phyloP scores from a whole-genome alignment of 495 filamentous ascomycete species.

The Podospora australis region DNA sequence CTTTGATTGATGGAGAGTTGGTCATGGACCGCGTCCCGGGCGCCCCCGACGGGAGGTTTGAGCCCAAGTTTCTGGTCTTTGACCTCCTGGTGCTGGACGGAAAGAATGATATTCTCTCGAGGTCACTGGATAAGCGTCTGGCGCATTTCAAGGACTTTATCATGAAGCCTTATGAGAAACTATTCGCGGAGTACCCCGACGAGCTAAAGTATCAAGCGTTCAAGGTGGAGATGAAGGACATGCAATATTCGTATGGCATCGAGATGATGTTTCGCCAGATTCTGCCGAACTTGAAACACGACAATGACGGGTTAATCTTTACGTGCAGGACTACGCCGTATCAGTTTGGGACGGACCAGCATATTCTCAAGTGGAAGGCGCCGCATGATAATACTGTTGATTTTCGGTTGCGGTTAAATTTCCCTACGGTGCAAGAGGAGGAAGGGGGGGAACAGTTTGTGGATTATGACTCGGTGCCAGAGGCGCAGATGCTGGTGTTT shows the following conservation, averaged over 20 bases:
- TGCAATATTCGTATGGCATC: slow-evolving; percentile 81
- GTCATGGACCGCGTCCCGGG: slow-evolving; percentile 66
- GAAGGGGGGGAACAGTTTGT: slow-evolving; percentile 55
- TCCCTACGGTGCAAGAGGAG: slow-evolving; percentile 59
- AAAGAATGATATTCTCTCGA: slow-evolving; percentile 64
- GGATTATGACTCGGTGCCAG: slow-evolving; percentile 49
- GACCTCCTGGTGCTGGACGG: slow-evolving; percentile 83
- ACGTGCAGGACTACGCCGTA: slow-evolving; percentile 83
- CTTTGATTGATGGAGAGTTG: slow-evolving; percentile 87
- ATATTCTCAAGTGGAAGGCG: slow-evolving; percentile 97
- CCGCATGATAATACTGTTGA: slow-evolving; percentile 88
- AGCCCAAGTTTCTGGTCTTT: slow-evolving; percentile 84
- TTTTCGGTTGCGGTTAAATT: slow-evolving; percentile 72
- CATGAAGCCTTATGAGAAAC: slow-evolving; percentile 67
- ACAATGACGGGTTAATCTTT: slow-evolving; percentile 95
- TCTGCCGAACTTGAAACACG: slow-evolving; percentile 77
- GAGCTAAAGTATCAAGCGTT: slow-evolving; percentile 69
- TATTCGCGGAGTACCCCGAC: slow-evolving; percentile 61
- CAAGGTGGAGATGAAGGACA: slow-evolving; percentile 74
- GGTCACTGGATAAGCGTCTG: slow-evolving; percentile 74
- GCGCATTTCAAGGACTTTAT: slow-evolving; percentile 77
- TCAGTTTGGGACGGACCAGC: slow-evolving; percentile 79
- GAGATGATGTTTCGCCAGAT: slow-evolving; percentile 85
- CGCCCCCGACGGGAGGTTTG: slow-evolving; percentile 50
- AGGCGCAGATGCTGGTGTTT: slow-evolving; percentile 41